Evolutionary conservation across 2,329 filamentous ascomycete species (phyloP), one percentile per base, ranked within the genome.

Genomic region (Xylogone sp.): DNA sequence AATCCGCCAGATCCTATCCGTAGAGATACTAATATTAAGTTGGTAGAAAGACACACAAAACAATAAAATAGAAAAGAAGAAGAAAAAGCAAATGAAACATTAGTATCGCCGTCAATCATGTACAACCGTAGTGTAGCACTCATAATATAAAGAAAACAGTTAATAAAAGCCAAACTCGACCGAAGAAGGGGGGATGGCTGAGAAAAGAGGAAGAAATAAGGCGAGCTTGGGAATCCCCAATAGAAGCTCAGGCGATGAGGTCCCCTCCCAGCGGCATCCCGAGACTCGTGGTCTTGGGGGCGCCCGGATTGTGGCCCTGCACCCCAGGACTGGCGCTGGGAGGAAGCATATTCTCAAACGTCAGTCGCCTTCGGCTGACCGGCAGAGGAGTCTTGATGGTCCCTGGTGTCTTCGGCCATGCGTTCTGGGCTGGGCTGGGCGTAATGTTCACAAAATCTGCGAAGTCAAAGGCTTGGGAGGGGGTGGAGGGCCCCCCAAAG

Each of bases 361-460:
- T 62, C 6, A 67, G 52, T 18, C 60, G 59, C 48, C 61, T 51
- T 43, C 64, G 55, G 24, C 55, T 53, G 3, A 65, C 55, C 4
- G 60, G 59, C 12, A 59, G 50, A 5, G 64, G 62, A 7, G 64
- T 66, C 45, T 64, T 65, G 43, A 55, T 46, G 3, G 59, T 59
- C 21, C 60, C 48, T 16, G 65, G 64, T 21, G 63, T 68, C 49
- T 62, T 61, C 3, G 55, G 54, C 88, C 91, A 97, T 9, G 85
- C 81, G 60, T 84, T 90, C 72, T 97, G 94, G 21, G 90, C 94
- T 19, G 94, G 94, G 65, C 90, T 96, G 0, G 94, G 94, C 6
- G 94, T 96, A 68, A 97, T 93, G 71, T 97, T 97, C 66, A 97
- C 87, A 71, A 96, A 99, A 67, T 99, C 94, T 48, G 91, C 84